These are phyloP conservation scores for Capronia americana DNA, from an alignment of 2,329 filamentous ascomycete species.

Conservation along the genomic window DNA sequence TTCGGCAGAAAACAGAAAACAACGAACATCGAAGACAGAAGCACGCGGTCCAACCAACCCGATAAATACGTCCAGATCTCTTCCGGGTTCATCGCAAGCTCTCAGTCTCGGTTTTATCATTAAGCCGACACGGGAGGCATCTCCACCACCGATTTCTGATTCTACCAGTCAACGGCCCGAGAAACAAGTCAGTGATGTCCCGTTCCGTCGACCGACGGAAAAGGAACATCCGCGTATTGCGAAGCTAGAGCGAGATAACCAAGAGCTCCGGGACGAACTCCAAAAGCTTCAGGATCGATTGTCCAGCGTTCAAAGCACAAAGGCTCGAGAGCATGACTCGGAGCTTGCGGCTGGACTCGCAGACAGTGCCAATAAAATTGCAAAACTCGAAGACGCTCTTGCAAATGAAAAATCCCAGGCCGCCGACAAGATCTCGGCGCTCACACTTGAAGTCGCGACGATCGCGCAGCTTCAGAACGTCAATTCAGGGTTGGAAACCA, in stretches of 20 bases:
- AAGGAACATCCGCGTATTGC: not conserved
- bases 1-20: conserved; percentile 2
- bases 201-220: not conserved
- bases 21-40: conserved; percentile 2
- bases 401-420: conserved; percentile 8
- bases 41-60: conserved; percentile 1
- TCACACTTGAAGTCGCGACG: not conserved
- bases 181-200: conserved; percentile 5
- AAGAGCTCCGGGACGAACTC: not conserved
- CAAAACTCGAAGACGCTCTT: conserved; percentile 3
- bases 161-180: not conserved
- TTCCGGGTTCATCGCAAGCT: conserved; percentile 1
- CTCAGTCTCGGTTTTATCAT: conserved; percentile 2
- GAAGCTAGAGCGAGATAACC: not conserved
- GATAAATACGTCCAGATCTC: conserved; percentile 1
- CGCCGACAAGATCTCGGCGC: not conserved
- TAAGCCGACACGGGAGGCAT: conserved; percentile 3
- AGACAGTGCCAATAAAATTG: conserved; percentile 2
- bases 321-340: not conserved
- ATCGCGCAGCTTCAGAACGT: conserved; percentile 9
- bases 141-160: not conserved
- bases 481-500: conserved; percentile 1
- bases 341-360: conserved; percentile 1
- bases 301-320: conserved; percentile 6
- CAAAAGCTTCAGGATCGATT: conserved; percentile 5